phyloP scores from a whole-genome alignment of 2,329 filamentous ascomycete species.

The Colletotrichum liriopes region DNA sequence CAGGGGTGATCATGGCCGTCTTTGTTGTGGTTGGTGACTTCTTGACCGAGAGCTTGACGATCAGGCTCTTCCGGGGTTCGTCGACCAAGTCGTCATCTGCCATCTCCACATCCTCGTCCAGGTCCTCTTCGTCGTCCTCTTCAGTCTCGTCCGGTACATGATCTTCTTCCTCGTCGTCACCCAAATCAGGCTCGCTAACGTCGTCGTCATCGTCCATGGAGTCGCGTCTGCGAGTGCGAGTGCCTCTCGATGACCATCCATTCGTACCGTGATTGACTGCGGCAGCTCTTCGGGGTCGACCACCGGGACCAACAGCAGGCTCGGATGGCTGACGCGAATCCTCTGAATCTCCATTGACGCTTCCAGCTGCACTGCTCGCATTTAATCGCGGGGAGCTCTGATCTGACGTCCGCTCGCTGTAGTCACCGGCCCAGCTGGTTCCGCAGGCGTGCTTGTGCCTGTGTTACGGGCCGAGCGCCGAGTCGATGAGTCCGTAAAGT shows the following conservation, averaged over 20 bases:
- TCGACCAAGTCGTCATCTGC: slow-evolving; percentile 68
- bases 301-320: slow-evolving; percentile 58
- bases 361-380: slow-evolving; percentile 63
- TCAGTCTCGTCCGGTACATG: slow-evolving; percentile 75
- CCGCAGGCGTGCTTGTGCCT: slow-evolving; percentile 80
- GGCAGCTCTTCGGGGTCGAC: slow-evolving; percentile 67
- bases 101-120: slow-evolving; percentile 71
- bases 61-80: slow-evolving; percentile 70
- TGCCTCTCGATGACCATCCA: slow-evolving; percentile 56
- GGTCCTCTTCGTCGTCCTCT: slow-evolving; percentile 70
- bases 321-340: slow-evolving; percentile 48
- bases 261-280: slow-evolving; percentile 66
- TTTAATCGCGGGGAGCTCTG: slow-evolving; percentile 78
- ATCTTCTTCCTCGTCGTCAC: slow-evolving; percentile 78
- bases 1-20: slow-evolving; percentile 26
- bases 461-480: slow-evolving; percentile 84
- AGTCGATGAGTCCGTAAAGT: slow-evolving; percentile 75
- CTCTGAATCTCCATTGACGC: slow-evolving; percentile 63
- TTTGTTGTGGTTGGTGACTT: slow-evolving; percentile 51
- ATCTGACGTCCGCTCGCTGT: slow-evolving; percentile 93
- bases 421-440: slow-evolving; percentile 73
- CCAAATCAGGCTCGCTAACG: slow-evolving; percentile 81
- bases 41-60: slow-evolving; percentile 80
- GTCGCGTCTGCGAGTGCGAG: slow-evolving; percentile 55
- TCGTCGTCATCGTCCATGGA: slow-evolving; percentile 73